A percentile compares a stretch with the other conserved stretches of the same genome.
Conservation (phyloP, 768 basidiomycete genomes). For the Trametes gibbosa region DNA sequence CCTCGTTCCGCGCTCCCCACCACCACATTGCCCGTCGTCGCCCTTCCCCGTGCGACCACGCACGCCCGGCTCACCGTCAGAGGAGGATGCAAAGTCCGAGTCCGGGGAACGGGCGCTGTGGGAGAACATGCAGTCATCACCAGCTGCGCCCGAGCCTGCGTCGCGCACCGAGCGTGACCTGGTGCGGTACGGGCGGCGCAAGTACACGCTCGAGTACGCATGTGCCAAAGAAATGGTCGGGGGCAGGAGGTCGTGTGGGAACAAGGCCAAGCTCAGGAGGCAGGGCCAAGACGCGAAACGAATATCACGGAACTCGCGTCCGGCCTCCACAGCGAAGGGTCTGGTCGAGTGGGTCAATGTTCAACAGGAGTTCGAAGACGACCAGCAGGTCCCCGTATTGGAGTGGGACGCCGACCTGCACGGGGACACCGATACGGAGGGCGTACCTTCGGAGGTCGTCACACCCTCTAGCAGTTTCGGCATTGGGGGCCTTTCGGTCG, state of each 20-base stretch:
- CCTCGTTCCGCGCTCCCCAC: slow-evolving; percentile 21
- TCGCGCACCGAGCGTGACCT: slow-evolving; percentile 23
- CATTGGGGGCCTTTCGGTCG: slow-evolving; percentile 32
- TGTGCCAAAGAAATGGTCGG: slow-evolving; percentile 28
- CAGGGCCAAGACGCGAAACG: background rate
- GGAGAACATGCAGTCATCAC: slow-evolving; percentile 34
- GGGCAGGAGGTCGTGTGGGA: slow-evolving; percentile 5
- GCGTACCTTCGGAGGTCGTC: slow-evolving; percentile 9
- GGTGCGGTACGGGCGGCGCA: slow-evolving; percentile 27
- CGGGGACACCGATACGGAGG: slow-evolving; percentile 15
- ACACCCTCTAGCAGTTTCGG: slow-evolving; percentile 41
- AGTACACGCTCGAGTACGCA: slow-evolving; percentile 37
- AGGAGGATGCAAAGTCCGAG: background rate
- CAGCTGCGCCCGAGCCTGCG: slow-evolving; percentile 18
- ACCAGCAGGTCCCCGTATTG: slow-evolving; percentile 62
- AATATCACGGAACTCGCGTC: background rate
- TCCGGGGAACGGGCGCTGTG: slow-evolving; percentile 20
- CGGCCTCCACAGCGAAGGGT: background rate
- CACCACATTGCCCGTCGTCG: slow-evolving; percentile 22
- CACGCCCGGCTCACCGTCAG: slow-evolving; percentile 12
- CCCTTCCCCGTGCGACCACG: slow-evolving; percentile 14
- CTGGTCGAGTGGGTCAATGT: slow-evolving; percentile 44
- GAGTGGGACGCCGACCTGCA: slow-evolving; percentile 28
- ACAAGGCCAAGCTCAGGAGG: background rate
- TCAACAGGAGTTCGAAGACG: slow-evolving; percentile 42